Conservation (phyloP, 2,329 filamentous ascomycete species). For the Thyridium curvatum region DNA sequence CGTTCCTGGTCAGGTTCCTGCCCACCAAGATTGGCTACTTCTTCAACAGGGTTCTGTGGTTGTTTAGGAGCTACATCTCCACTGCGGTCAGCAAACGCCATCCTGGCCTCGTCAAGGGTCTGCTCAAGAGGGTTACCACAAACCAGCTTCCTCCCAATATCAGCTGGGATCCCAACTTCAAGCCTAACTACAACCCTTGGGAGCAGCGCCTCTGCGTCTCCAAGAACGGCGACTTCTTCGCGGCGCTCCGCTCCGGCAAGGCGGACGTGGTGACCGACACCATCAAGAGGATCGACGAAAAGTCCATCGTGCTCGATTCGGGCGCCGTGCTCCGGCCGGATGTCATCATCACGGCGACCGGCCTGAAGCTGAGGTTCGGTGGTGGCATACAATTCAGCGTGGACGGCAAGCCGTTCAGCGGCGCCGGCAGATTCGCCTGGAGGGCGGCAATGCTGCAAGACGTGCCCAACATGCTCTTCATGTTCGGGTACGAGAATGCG, state of each 20-base stretch:
- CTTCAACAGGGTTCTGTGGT: constrained; percentile 39
- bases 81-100: constrained; percentile 42
- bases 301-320: constrained; percentile 34
- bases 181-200: constrained; percentile 52
- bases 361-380: constrained; percentile 48
- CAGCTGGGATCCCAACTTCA: constrained; percentile 46
- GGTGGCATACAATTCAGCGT: constrained; percentile 44
- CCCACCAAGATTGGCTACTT: constrained; percentile 34
- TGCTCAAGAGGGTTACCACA: constrained; percentile 34
- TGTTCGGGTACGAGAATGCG: constrained; percentile 54
- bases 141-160: constrained; percentile 41
- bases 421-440: constrained; percentile 47
- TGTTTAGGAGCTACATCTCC: constrained; percentile 32
- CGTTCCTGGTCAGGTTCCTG: constrained; percentile 30
- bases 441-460: constrained; percentile 55
- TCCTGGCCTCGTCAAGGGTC: constrained; percentile 34
- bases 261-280: constrained; percentile 34
- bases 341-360: constrained; percentile 60
- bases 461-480: constrained; percentile 52
- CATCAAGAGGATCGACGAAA: constrained; percentile 37
- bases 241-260: constrained; percentile 28
- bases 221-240: constrained; percentile 38
- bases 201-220: constrained; percentile 62
- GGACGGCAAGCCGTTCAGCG: constrained; percentile 38
- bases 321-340: constrained; percentile 46